phyloP scores from a whole-genome alignment of 1,284 basidiomycete genomes.

The Moniliophthora roreri region DNA sequence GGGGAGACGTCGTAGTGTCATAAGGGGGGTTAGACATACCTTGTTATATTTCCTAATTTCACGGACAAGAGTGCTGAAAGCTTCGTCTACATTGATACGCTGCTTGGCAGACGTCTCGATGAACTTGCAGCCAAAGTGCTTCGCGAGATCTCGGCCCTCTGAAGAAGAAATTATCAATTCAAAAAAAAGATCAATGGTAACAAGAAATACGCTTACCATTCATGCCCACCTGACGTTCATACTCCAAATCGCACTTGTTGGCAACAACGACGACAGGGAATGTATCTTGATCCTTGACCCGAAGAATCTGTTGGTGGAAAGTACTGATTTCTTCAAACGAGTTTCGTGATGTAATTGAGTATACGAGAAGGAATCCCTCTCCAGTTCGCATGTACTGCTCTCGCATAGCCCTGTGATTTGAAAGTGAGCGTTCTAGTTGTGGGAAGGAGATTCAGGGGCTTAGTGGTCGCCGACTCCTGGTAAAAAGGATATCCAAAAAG shows the following conservation, averaged over 20 bases:
- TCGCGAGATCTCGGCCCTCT: constrained; percentile 98
- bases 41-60: constrained; percentile 98
- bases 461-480: neutral
- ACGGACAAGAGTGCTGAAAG: constrained; percentile 95
- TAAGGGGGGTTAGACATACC: constrained; percentile 34
- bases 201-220: constrained; percentile 64
- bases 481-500: neutral
- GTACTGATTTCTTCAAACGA: constrained; percentile 98
- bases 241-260: constrained; percentile 99
- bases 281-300: constrained; percentile 96
- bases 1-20: constrained; percentile 7
- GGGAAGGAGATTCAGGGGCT: neutral
- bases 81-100: constrained; percentile 97
- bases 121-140: constrained; percentile 95
- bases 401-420: constrained; percentile 79
- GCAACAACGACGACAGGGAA: constrained; percentile 98
- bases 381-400: constrained; percentile 98
- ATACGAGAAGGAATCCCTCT: constrained; percentile 98
- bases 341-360: constrained; percentile 97
- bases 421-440: constrained; percentile 1
- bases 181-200: constrained; percentile 1
- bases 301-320: constrained; percentile 97
- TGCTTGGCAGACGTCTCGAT: constrained; percentile 99
- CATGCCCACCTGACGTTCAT: constrained; percentile 95
- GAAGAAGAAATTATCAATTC: constrained; percentile 11